phyloP scores from a whole-genome alignment of 106 monocot species.

The Hemerocallis citrina region DNA sequence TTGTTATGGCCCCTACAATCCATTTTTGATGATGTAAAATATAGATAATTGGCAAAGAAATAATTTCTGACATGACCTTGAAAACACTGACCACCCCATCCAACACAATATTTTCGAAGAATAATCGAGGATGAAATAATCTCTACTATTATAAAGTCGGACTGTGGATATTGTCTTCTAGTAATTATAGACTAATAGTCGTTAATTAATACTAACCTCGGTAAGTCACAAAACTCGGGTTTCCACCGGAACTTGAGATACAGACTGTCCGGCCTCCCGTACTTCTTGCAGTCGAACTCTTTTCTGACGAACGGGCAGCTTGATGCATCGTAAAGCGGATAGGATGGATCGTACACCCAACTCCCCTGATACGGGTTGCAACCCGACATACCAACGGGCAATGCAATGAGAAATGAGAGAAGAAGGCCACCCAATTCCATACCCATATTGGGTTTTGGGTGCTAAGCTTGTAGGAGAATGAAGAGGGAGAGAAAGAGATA shows the following conservation, averaged over 20 bases:
- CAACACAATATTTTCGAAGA: too few relatives aligned
- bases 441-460: not conserved
- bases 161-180: too few relatives aligned
- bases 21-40: too few relatives aligned
- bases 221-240: constrained; percentile 8
- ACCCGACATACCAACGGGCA: not conserved
- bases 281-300: constrained; percentile 64
- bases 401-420: not conserved
- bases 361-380: constrained; percentile 53
- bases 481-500: not conserved
- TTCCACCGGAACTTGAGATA: constrained; percentile 83
- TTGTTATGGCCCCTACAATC: too few relatives aligned
- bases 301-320: constrained; percentile 50
- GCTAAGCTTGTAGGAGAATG: too few relatives aligned
- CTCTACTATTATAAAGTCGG: too few relatives aligned
- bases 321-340: constrained; percentile 60
- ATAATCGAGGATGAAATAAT: too few relatives aligned
- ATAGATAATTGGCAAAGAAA: too few relatives aligned
- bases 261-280: constrained; percentile 45
- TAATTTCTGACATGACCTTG: too few relatives aligned
- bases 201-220: constrained; percentile 18
- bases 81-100: too few relatives aligned
- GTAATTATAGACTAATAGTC: too few relatives aligned
- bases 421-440: not conserved
- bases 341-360: constrained; percentile 64